Percentiles rank a stretch among this genome's conserved stretches.
phyloP scores from a whole-genome alignment of 2,329 filamentous ascomycete genomes.

The Clarireedia paspali region DNA sequence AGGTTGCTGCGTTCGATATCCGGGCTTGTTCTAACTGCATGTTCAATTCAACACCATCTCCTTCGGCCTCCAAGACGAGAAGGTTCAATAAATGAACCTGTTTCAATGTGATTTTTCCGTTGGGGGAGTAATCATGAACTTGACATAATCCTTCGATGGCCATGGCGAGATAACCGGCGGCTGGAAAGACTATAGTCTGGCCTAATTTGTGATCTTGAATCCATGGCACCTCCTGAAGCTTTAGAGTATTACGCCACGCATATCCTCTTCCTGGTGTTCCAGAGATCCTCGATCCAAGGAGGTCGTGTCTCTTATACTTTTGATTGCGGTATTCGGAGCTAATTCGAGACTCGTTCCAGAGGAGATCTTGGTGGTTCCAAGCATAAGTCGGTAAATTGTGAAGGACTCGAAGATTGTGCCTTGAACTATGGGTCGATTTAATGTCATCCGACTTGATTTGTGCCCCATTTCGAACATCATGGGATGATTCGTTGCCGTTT shows the following conservation, averaged over 20 bases:
- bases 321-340: too few relatives aligned
- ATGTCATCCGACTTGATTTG: too few relatives aligned
- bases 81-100: neutral
- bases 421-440: too few relatives aligned
- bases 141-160: constrained; percentile 14
- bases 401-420: too few relatives aligned
- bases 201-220: constrained; percentile 44
- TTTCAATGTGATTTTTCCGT: neutral
- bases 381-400: too few relatives aligned
- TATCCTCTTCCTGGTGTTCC: constrained; percentile 18
- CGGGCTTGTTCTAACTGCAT: too few relatives aligned
- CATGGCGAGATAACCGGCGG: constrained; percentile 13
- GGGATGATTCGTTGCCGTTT: too few relatives aligned
- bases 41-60: too few relatives aligned
- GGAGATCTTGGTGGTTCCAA: too few relatives aligned
- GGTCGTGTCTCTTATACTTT: constrained; percentile 31
- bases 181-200: constrained; percentile 41
- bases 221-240: constrained; percentile 40
- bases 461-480: too few relatives aligned
- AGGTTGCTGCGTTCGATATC: too few relatives aligned
- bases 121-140: neutral
- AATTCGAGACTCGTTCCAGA: too few relatives aligned
- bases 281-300: constrained; percentile 34
- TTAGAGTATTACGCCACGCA: constrained; percentile 28
- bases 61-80: neutral